These are phyloP conservation scores for Xylariaceae sp. DNA, from an alignment of 2,329 filamentous ascomycete genomes.

Conservation along the genomic window DNA sequence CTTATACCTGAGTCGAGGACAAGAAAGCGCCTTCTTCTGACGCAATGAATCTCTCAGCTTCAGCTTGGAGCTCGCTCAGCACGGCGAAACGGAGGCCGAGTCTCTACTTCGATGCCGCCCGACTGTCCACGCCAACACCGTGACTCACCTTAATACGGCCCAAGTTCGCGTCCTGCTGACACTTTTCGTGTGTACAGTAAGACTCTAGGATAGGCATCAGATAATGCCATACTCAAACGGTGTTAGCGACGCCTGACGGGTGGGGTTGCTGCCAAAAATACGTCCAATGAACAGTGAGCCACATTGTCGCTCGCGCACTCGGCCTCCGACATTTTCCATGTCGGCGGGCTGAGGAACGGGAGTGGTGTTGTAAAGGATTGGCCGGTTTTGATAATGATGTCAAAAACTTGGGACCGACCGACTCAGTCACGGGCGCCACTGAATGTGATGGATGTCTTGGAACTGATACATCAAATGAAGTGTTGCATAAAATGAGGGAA, in stretches of 20 bases:
- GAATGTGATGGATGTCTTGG: neutral
- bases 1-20: slow-evolving; percentile 4
- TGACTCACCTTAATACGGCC: neutral
- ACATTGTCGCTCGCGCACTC: slow-evolving; percentile 8
- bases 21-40: neutral
- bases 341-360: neutral
- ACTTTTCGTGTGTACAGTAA: neutral
- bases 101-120: neutral
- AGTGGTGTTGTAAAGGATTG: too few species aligned
- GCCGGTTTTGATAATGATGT: too few species aligned
- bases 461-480: neutral
- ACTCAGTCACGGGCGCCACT: neutral
- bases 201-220: neutral
- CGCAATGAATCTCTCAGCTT: neutral
- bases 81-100: slow-evolving; percentile 8
- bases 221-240: neutral
- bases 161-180: neutral
- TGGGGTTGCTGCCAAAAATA: neutral
- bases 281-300: neutral
- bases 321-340: slow-evolving; percentile 3
- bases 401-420: neutral
- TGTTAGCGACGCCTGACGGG: neutral
- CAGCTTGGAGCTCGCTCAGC: slow-evolving; percentile 1
- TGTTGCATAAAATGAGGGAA: neutral
- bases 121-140: neutral